Evolutionary conservation across 257 asterid genomes (phyloP).

Genomic region (Primulina tabacum): DNA sequence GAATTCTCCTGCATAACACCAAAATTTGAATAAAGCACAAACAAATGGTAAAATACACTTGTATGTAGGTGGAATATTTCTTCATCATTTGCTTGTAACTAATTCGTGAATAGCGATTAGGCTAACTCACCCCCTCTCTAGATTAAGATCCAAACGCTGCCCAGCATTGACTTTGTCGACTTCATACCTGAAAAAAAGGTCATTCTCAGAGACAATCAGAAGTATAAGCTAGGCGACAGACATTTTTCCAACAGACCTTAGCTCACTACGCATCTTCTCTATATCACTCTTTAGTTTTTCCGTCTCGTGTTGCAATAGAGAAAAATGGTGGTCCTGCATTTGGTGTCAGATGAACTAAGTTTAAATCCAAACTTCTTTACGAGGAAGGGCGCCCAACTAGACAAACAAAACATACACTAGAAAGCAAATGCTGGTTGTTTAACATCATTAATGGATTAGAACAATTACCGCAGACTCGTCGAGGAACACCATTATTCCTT

Average conservation of each 20-base stretch:
- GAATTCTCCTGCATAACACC: slow-evolving; percentile 70
- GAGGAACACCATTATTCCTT: background rate
- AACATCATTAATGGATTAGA: background rate
- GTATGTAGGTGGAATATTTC: background rate
- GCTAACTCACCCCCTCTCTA: slow-evolving; percentile 73
- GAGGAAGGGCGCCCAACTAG: background rate
- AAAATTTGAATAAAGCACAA: background rate
- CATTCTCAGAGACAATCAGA: slow-evolving; percentile 14
- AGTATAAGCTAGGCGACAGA: background rate
- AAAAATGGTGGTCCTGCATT: slow-evolving; percentile 82
- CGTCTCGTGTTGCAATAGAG: slow-evolving; percentile 81
- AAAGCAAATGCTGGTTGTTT: slow-evolving; percentile 7
- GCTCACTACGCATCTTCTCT: slow-evolving; percentile 87
- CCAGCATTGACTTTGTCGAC: slow-evolving; percentile 94
- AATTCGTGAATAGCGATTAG: background rate
- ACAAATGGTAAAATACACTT: background rate
- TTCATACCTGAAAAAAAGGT: slow-evolving; percentile 69
- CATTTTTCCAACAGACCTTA: slow-evolving; percentile 49
- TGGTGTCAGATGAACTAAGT: slow-evolving; percentile 25
- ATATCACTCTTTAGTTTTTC: slow-evolving; percentile 79
- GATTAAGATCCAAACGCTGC: slow-evolving; percentile 91
- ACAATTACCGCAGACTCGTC: background rate
- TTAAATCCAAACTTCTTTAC: slow-evolving; percentile 3
- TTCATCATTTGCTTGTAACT: background rate
- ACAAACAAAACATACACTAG: background rate